A percentile compares a stretch with the other conserved stretches of the same genome.
phyloP scores from a whole-genome alignment of 1,284 basidiomycete genomes.

The Pterulicium gracile region DNA sequence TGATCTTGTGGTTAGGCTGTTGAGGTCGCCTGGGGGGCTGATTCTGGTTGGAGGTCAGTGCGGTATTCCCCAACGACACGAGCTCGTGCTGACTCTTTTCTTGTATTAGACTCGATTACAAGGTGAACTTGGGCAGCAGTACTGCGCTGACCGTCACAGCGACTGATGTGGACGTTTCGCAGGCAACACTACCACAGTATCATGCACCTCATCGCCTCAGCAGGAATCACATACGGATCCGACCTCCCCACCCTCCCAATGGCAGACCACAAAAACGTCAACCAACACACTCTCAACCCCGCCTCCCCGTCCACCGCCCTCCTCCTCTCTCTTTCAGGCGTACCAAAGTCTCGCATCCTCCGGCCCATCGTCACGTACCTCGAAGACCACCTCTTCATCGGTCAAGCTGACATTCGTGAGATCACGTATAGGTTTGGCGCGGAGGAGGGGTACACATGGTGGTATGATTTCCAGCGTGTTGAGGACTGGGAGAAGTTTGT shows the following conservation, averaged over 20 bases:
- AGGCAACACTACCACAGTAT: slow-evolving; percentile 14
- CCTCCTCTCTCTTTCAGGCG: slow-evolving; percentile 13
- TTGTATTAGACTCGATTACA: slow-evolving; percentile 14
- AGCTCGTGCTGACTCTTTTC: no score
- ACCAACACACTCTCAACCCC: slow-evolving; percentile 14
- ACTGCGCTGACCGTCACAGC: no score
- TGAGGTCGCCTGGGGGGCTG: slow-evolving; percentile 17
- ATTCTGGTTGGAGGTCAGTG: slow-evolving; percentile 17
- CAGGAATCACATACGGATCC: slow-evolving; percentile 13
- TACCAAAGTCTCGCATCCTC: slow-evolving; percentile 15
- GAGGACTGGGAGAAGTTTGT: slow-evolving; percentile 17
- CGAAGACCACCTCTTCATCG: slow-evolving; percentile 17
- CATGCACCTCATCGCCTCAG: slow-evolving; percentile 13
- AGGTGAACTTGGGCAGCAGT: no score
- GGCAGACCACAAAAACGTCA: slow-evolving; percentile 16
- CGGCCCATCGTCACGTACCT: slow-evolving; percentile 17
- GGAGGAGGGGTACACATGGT: slow-evolving; percentile 13
- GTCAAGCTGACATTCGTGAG: slow-evolving; percentile 15
- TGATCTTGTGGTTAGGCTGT: slow-evolving; percentile 16
- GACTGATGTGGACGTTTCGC: no score
- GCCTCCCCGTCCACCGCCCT: slow-evolving; percentile 12
- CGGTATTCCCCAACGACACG: no score
- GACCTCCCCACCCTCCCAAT: slow-evolving; percentile 12
- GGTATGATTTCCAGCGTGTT: slow-evolving; percentile 16
- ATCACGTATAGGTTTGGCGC: slow-evolving; percentile 16